Percentiles rank a stretch among this genome's conserved stretches.
Evolutionary conservation across 768 basidiomycete species (phyloP).

Genomic region (Tylopilus subfusipes): DNA sequence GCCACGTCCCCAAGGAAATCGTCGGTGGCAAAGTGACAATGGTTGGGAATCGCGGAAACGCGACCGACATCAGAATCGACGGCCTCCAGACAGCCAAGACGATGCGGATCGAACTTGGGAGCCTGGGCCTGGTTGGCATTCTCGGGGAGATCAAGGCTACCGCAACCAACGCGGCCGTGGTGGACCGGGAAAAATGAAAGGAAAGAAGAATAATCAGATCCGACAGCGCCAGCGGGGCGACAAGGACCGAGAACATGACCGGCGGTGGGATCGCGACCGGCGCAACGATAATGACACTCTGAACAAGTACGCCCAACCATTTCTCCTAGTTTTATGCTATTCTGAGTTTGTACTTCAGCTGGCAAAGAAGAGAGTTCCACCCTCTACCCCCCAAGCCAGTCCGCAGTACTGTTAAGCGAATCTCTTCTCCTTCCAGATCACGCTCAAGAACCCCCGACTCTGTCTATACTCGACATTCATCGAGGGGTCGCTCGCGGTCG

Average conservation of each 20-base stretch:
- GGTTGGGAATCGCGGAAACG: conserved; percentile 54
- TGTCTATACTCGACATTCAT: conserved; percentile 60
- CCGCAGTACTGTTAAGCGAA: conserved; percentile 37
- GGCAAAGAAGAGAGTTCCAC: conserved; percentile 59
- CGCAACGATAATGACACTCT: conserved; percentile 59
- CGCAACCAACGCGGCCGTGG: conserved; percentile 38
- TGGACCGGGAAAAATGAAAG: conserved; percentile 36
- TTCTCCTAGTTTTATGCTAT: conserved; percentile 5
- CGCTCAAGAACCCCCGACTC: conserved; percentile 59
- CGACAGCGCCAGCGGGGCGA: conserved; percentile 34
- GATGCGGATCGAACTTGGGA: conserved; percentile 64
- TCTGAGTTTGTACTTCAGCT: conserved; percentile 39
- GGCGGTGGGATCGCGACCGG: conserved; percentile 38
- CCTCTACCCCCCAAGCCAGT: conserved; percentile 38
- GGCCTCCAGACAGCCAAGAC: conserved; percentile 28
- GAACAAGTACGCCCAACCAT: conserved; percentile 60
- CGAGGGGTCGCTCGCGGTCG: conserved; percentile 62
- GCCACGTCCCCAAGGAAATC: conserved; percentile 26
- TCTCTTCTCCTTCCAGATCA: conserved; percentile 46
- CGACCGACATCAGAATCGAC: conserved; percentile 41
- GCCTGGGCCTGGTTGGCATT: conserved; percentile 66
- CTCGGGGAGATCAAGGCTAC: conserved; percentile 38
- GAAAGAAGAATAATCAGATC: conserved; percentile 34
- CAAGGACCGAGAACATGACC: conserved; percentile 26
- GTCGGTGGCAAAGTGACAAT: conserved; percentile 35